phyloP scores from a whole-genome alignment of 129 eudicot species.

The Chrysanthemum seticuspe region DNA sequence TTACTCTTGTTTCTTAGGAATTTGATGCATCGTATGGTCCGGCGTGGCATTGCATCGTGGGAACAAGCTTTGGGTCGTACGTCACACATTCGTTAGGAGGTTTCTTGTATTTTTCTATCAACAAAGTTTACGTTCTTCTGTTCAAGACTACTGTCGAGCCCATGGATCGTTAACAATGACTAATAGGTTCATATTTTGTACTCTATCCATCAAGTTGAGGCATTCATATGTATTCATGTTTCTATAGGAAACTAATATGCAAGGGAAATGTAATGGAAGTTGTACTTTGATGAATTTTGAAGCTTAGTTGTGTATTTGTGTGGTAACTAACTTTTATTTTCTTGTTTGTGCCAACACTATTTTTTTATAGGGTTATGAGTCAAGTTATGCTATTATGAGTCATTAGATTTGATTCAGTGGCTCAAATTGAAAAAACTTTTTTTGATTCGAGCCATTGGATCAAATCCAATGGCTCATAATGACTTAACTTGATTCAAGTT shows the following conservation, averaged over 20 bases:
- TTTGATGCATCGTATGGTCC: slow-evolving; percentile 75
- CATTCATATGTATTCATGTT: neutral
- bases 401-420: no score
- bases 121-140: slow-evolving; percentile 71
- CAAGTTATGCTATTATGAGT: no score
- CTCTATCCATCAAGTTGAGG: neutral
- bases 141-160: slow-evolving; percentile 80
- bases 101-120: slow-evolving; percentile 81
- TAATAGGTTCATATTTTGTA: slow-evolving; percentile 15
- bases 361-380: no score
- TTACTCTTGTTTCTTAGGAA: slow-evolving; percentile 42
- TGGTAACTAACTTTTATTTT: slow-evolving; percentile 7
- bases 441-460: no score
- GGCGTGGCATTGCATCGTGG: slow-evolving; percentile 96
- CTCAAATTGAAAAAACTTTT: no score
- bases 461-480: no score
- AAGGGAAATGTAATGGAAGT: neutral
- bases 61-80: slow-evolving; percentile 85
- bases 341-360: no score
- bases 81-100: slow-evolving; percentile 89
- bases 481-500: no score
- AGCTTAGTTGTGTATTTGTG: neutral
- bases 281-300: slow-evolving; percentile 17
- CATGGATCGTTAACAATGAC: slow-evolving; percentile 31
- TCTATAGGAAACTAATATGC: neutral